Evolutionary conservation across 2,329 filamentous ascomycete genomes (phyloP).

Genomic region (Epichloe typhina): DNA sequence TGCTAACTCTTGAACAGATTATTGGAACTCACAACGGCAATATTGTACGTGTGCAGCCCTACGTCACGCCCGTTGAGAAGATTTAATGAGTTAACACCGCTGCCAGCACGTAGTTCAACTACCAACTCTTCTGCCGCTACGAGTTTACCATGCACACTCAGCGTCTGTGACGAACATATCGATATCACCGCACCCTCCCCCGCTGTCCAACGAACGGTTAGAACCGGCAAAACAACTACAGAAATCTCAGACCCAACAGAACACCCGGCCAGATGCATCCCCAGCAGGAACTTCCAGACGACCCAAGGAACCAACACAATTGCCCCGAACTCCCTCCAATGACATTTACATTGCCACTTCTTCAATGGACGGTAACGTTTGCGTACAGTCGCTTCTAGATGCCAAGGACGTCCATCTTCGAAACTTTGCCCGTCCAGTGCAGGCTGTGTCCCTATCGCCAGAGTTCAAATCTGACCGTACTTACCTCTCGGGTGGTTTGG

Average conservation of each 20-base stretch:
- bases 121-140: slow-evolving; percentile 66
- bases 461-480: slow-evolving; percentile 82
- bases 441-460: slow-evolving; percentile 85
- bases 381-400: slow-evolving; percentile 76
- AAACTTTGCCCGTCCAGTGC: slow-evolving; percentile 87
- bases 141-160: slow-evolving; percentile 83
- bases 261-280: slow-evolving; percentile 24
- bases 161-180: slow-evolving; percentile 85
- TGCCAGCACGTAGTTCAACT: slow-evolving; percentile 70
- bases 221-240: slow-evolving; percentile 27
- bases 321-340: slow-evolving; percentile 71
- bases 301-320: slow-evolving; percentile 35
- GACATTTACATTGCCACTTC: slow-evolving; percentile 88
- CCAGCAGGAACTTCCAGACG: slow-evolving; percentile 38
- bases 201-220: slow-evolving; percentile 31
- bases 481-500: slow-evolving; percentile 81
- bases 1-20: slow-evolving; percentile 42
- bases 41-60: slow-evolving; percentile 49
- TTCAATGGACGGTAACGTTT: slow-evolving; percentile 92
- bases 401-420: slow-evolving; percentile 79
- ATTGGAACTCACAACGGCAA: slow-evolving; percentile 94
- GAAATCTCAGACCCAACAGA: slow-evolving; percentile 19
- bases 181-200: slow-evolving; percentile 70
- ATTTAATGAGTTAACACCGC: background rate
- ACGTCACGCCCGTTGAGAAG: background rate